Evolutionary conservation across 106 monocot species (phyloP), one percentile per base, ranked within the genome.

Genomic region (Apostasia ramifera): DNA sequence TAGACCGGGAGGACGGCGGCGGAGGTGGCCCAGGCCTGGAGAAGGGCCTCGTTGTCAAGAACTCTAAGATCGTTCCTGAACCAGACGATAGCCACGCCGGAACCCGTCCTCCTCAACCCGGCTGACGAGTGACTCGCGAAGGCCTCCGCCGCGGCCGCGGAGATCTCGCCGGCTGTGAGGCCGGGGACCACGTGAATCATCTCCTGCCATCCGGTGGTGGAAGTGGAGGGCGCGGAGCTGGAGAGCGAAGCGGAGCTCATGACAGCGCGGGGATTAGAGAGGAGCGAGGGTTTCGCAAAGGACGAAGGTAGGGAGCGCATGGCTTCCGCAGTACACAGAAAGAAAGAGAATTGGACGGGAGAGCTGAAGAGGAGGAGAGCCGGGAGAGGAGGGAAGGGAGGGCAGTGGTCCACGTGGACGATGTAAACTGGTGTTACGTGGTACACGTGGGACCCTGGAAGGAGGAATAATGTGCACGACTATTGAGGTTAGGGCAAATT

Each of bases 21-120:
- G 59, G 92, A 97, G 6, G 72, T 63, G n/a, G 74, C 64, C 92
- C 83, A 92, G 3, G 83, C 95, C 12, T 58, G 61, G 40, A 60
- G 4, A 66, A 97, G 50, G 14, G 79, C 82, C 73, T 97, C 95
- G 37, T 97, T 97, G 70, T 97, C 95, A 0, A 92, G 74, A 13
- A 92, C 2, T 47, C 95, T 74, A 9, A 97, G 86, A 59, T 97
- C 92, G 73, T 92, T 97, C 67, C 95, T 77, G 67, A 97, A 97
- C 95, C 95, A 97, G 50, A 92, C 66, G n/a, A 97, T 82, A 5
- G 82, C 86, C 37, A 87, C 84, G 6, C 95, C 94, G 10, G 43
- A 3, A 15, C 95, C 89, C 38, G 66, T 76, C 57, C 90, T 74
- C 71, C 69, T 86, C 78, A 63, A 2, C 47, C 5, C 63, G 60